Conservation (phyloP, 2,329 filamentous ascomycete genomes). For the Acrocalymma vagum region DNA sequence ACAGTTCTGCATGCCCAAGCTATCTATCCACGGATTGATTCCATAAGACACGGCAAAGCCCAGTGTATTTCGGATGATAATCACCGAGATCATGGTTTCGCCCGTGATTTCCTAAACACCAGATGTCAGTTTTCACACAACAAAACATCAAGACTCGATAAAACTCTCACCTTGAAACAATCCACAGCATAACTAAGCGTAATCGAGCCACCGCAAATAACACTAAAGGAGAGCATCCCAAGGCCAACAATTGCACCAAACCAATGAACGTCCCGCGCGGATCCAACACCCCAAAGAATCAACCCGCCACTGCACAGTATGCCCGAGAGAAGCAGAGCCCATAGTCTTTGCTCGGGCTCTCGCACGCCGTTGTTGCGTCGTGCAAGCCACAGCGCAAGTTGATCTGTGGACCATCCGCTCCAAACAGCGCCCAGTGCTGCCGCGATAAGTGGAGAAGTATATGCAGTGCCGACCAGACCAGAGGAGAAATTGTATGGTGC, state of each 20-base stretch:
- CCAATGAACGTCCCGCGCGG: constrained; percentile 56
- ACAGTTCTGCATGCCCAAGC: constrained; percentile 3
- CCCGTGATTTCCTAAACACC: too few species aligned
- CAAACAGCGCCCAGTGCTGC: constrained; percentile 3
- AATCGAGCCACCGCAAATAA: background rate
- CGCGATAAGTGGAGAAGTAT: constrained; percentile 4
- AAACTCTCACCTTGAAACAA: too few species aligned
- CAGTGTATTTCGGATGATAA: constrained; percentile 5
- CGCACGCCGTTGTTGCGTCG: constrained; percentile 44
- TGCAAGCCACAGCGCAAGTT: constrained; percentile 26
- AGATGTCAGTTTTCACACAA: too few species aligned
- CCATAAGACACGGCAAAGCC: constrained; percentile 4
- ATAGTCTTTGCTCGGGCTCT: constrained; percentile 48
- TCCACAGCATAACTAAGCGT: constrained; percentile 1
- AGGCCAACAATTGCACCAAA: constrained; percentile 57
- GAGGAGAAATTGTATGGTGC: constrained; percentile 8
- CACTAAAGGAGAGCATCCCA: constrained; percentile 26
- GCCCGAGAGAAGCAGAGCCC: constrained; percentile 43
- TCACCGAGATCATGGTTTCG: constrained; percentile 6
- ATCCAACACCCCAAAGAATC: constrained; percentile 60
- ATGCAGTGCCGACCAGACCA: constrained; percentile 2
- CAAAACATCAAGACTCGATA: too few species aligned
- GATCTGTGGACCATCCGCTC: constrained; percentile 3
- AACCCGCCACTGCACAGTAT: constrained; percentile 53
- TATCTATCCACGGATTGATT: constrained; percentile 5